Evolutionary conservation across 192 early-diverging fungal species (phyloP).

Genomic region (Umbelopsis sp.): DNA sequence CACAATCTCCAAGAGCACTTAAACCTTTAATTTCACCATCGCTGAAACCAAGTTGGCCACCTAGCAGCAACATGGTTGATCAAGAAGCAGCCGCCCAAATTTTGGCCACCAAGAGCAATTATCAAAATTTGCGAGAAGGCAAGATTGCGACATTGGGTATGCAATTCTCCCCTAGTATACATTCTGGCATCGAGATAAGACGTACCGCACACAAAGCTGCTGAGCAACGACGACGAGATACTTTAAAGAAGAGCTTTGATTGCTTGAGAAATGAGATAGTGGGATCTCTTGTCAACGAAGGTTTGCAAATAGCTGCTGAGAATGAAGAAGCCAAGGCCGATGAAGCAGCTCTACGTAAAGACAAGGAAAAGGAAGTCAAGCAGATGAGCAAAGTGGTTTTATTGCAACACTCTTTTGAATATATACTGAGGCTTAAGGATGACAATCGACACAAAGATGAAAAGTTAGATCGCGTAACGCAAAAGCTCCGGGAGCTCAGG

Average conservation of each 20-base stretch:
- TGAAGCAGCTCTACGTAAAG: not conserved
- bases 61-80: constrained; percentile 25
- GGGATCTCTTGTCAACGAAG: constrained; percentile 52
- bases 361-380: constrained; percentile 58
- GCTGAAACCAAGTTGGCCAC: constrained; percentile 49
- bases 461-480: constrained; percentile 32
- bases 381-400: constrained; percentile 87
- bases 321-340: not conserved
- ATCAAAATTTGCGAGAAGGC: constrained; percentile 86
- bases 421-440: constrained; percentile 56
- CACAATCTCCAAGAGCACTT: constrained; percentile 37
- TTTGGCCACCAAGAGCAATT: constrained; percentile 65
- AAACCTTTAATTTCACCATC: constrained; percentile 52
- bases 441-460: constrained; percentile 43
- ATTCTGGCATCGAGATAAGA: constrained; percentile 79
- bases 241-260: constrained; percentile 90
- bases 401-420: constrained; percentile 67
- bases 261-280: constrained; percentile 71
- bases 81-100: constrained; percentile 34
- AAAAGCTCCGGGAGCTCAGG: constrained; percentile 29
- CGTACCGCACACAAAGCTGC: constrained; percentile 91
- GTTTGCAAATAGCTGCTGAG: not conserved
- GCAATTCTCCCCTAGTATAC: constrained; percentile 73
- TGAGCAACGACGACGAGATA: constrained; percentile 94
- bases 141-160: constrained; percentile 81